A percentile compares a stretch with the other conserved stretches of the same genome.
These are phyloP conservation scores for Jatropha multifida DNA, from an alignment of 441 rosid species.

Conservation along the genomic window DNA sequence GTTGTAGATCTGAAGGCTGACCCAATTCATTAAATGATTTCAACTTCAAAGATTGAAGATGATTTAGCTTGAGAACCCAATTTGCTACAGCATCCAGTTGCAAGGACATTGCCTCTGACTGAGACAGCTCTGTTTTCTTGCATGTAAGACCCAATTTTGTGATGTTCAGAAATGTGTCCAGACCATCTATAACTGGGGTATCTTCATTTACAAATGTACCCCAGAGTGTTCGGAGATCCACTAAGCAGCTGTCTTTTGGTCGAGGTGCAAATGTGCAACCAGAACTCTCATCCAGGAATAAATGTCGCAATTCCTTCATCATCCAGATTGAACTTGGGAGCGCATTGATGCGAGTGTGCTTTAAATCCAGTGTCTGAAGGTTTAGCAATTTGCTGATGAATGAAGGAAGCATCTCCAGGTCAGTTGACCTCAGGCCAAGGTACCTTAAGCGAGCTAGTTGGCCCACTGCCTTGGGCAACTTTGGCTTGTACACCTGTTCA, in stretches of 20 bases:
- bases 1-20: conserved; percentile 20
- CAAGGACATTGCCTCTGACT: conserved; percentile 2
- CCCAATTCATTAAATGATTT: conserved; percentile 20
- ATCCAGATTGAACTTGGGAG: conserved; percentile 30
- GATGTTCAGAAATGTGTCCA: conserved; percentile 17
- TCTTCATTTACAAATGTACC: conserved; percentile 25
- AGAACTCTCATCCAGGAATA: conserved; percentile 22
- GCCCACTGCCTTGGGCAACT: conserved; percentile 18
- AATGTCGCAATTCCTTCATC: conserved; percentile 24
- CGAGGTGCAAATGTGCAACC: conserved; percentile 14
- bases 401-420: conserved; percentile 27
- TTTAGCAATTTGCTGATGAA: conserved; percentile 22
- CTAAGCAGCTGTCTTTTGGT: conserved; percentile 9
- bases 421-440: conserved; percentile 28
- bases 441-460: conserved; percentile 25
- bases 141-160: conserved; percentile 25
- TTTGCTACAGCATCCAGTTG: conserved; percentile 9
- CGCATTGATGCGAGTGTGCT: conserved; percentile 23
- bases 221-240: conserved; percentile 25
- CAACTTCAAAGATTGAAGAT: conserved; percentile 24
- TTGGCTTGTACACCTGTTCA: conserved; percentile 27
- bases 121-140: conserved; percentile 11
- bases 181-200: conserved; percentile 16
- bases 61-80: conserved; percentile 14
- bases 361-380: conserved; percentile 32